phyloP scores from a whole-genome alignment of 169 alveolate genomes.

The Plasmodium coatneyi region DNA sequence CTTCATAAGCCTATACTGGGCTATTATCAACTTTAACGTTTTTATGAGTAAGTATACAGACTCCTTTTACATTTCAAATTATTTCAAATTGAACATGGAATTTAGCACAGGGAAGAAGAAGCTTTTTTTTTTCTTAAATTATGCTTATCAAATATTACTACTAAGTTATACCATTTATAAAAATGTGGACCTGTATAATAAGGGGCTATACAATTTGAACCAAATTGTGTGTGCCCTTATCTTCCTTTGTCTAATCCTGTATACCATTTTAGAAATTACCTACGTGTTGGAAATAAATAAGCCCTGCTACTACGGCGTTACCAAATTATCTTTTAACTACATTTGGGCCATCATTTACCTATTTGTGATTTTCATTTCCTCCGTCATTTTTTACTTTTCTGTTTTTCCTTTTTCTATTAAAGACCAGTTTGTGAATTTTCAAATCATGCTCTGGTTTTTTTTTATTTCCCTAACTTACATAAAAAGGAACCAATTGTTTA shows the following conservation, averaged over 20 bases:
- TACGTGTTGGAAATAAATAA: slow-evolving; percentile 66
- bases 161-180: slow-evolving; percentile 33
- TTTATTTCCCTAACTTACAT: slow-evolving; percentile 46
- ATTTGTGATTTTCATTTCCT: slow-evolving; percentile 63
- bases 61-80: slow-evolving; percentile 48
- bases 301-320: slow-evolving; percentile 30
- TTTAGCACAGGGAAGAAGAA: slow-evolving; percentile 36
- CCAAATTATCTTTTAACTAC: slow-evolving; percentile 48
- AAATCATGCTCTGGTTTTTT: slow-evolving; percentile 57
- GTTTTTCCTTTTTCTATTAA: slow-evolving; percentile 57
- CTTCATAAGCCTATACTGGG: slow-evolving; percentile 65
- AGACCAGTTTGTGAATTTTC: slow-evolving; percentile 64
- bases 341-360: slow-evolving; percentile 66
- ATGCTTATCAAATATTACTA: slow-evolving; percentile 50
- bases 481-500: slow-evolving; percentile 63
- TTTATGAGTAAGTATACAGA: slow-evolving; percentile 72
- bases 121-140: slow-evolving; percentile 26
- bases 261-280: slow-evolving; percentile 70
- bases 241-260: slow-evolving; percentile 58
- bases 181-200: slow-evolving; percentile 37
- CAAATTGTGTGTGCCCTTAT: slow-evolving; percentile 67
- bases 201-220: slow-evolving; percentile 41
- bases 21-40: slow-evolving; percentile 58
- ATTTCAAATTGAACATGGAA: slow-evolving; percentile 30
- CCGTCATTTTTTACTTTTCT: slow-evolving; percentile 64